Conservation (phyloP, 2,329 filamentous ascomycete genomes). For the Verticillium nubilum region DNA sequence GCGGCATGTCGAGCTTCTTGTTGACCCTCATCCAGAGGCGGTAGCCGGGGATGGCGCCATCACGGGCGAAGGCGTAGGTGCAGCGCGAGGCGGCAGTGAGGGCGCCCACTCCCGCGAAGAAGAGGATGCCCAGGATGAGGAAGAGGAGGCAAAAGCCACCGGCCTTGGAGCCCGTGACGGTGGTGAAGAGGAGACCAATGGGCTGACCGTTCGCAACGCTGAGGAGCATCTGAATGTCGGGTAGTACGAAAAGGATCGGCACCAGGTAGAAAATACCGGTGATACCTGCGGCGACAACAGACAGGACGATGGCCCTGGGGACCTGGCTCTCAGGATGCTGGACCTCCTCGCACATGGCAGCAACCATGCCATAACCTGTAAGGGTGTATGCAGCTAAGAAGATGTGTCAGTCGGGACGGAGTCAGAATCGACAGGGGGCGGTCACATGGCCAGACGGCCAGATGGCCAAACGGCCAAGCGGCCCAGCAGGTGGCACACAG, state of each 20-base stretch:
- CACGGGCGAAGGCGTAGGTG: conserved; percentile 71
- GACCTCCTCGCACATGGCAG: conserved; percentile 68
- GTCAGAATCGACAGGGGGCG: not conserved
- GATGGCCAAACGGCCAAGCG: not conserved
- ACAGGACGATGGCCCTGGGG: conserved; percentile 65
- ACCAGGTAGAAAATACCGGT: conserved; percentile 65
- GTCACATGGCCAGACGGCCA: not conserved
- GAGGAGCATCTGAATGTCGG: conserved; percentile 59
- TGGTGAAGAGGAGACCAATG: conserved; percentile 71
- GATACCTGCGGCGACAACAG: conserved; percentile 60
- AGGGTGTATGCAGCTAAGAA: conserved; percentile 48
- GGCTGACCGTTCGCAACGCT: conserved; percentile 67
- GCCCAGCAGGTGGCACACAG: too few relatives aligned
- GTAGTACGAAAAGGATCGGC: conserved; percentile 71
- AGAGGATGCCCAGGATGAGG: conserved; percentile 68
- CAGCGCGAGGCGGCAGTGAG: conserved; percentile 69
- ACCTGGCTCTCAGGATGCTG: conserved; percentile 64
- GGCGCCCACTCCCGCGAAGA: conserved; percentile 72
- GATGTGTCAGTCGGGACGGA: not conserved
- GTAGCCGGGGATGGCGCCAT: conserved; percentile 68
- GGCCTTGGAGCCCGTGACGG: conserved; percentile 63
- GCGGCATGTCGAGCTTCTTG: conserved; percentile 59
- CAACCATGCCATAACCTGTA: conserved; percentile 66
- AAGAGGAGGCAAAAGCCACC: conserved; percentile 74
- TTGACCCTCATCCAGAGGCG: conserved; percentile 62